These are phyloP conservation scores for Alternaria triticimaculans DNA, from an alignment of 2,329 filamentous ascomycete genomes.

Conservation along the genomic window DNA sequence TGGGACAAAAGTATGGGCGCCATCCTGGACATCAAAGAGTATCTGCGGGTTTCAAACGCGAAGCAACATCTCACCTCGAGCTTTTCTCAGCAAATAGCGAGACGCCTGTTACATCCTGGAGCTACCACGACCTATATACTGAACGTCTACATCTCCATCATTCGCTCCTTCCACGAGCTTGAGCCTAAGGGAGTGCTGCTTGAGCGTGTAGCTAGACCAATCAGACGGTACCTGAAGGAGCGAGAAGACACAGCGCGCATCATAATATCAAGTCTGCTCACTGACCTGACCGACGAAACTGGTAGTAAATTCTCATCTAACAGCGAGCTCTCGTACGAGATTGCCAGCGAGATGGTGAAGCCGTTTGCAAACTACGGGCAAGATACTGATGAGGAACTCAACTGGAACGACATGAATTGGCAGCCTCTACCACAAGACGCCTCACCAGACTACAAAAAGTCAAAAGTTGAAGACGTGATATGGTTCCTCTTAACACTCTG, in stretches of 20 bases:
- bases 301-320: slow-evolving; percentile 58
- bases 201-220: slow-evolving; percentile 73
- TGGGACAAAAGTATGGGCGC: slow-evolving; percentile 77
- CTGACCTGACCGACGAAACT: slow-evolving; percentile 61
- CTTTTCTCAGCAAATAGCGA: slow-evolving; percentile 71
- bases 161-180: slow-evolving; percentile 75
- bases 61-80: slow-evolving; percentile 73
- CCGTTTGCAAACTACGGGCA: slow-evolving; percentile 62
- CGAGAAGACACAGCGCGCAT: slow-evolving; percentile 79
- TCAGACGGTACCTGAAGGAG: slow-evolving; percentile 78
- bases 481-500: slow-evolving; percentile 88
- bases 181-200: slow-evolving; percentile 80
- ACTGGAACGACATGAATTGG: slow-evolving; percentile 95
- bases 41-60: slow-evolving; percentile 71
- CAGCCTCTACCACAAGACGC: slow-evolving; percentile 91
- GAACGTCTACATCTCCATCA: slow-evolving; percentile 79
- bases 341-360: slow-evolving; percentile 70
- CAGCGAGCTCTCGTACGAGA: slow-evolving; percentile 70
- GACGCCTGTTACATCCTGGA: slow-evolving; percentile 74
- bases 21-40: slow-evolving; percentile 74
- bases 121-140: slow-evolving; percentile 78
- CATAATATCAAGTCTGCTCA: slow-evolving; percentile 75
- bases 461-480: slow-evolving; percentile 88
- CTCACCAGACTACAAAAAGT: slow-evolving; percentile 85
- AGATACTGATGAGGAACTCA: slow-evolving; percentile 67